Base-by-base conservation (phyloP, 345 rosid genomes). In the Aegle marmelos region DNA sequence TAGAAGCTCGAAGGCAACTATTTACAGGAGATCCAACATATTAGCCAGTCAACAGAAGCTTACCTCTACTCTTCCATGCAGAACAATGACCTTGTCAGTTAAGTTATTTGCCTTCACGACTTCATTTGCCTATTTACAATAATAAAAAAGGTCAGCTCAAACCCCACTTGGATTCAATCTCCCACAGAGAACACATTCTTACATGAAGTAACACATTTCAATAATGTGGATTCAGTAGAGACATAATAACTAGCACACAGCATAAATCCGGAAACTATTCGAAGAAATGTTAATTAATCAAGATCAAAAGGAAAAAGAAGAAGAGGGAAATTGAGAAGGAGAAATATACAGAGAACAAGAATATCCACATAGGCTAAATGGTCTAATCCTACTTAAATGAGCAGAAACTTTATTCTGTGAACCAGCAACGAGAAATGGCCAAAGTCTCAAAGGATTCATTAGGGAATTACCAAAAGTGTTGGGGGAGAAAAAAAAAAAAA, bases 21-120 rank as follows among this genome's bases (percentile, higher is more conserved):
- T 50, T 21, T 14, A 48, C 58, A 11, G 10, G 5, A 33, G 57
- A 78, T 37, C 45, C 69, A 79, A 61, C 66, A 75, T 27, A 68
- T 17, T 58, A 75, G 27, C 53, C 4, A 59, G 53, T 48, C 64
- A 50, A 53, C 68, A 72, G 76, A 79, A 83, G 79, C 72, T 73
- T 90, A 96, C 99, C 97, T 96, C 99, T 77, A 96, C 97, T 74
- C 99, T 85, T 66, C 98, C 98, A 72, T 92, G 99, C 81, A 96
- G 80, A 71, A 96, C 99, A 59, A 91, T 88, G 82, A 96, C 83
- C 77, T 80, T 92, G 78, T 92, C 97, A 67, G 97, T 84, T 74
- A 96, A 87, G 85, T 90, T 87, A 77, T 94, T 96, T 68, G 99
- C 98, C 88, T 91, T 96, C 78, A 96, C 97, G 79, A 96, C 97